Conservation (phyloP, 768 basidiomycete genomes). For the Postia placenta region DNA sequence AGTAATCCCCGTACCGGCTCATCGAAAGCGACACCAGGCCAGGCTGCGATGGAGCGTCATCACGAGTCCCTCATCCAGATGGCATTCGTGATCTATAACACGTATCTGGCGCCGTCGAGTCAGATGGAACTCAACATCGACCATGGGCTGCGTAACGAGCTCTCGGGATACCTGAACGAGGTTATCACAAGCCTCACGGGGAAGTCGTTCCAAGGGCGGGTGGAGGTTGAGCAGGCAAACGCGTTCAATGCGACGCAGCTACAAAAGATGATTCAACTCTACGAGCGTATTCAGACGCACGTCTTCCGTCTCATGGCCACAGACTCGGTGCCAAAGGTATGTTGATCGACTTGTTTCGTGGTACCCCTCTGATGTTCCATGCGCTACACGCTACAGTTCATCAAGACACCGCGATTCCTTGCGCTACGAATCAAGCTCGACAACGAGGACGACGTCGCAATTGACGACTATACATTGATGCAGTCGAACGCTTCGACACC, state of each 20-base stretch:
- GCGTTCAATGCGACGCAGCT: constrained; percentile 94
- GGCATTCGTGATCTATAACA: constrained; percentile 91
- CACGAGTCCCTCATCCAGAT: constrained; percentile 93
- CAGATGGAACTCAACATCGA: constrained; percentile 98
- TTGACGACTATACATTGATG: constrained; percentile 41
- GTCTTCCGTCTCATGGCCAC: constrained; percentile 98
- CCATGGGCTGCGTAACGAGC: constrained; percentile 90
- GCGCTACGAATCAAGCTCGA: constrained; percentile 76
- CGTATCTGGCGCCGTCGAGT: constrained; percentile 92
- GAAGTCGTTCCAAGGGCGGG: constrained; percentile 70
- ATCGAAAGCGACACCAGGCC: constrained; percentile 53
- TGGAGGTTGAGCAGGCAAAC: constrained; percentile 75
- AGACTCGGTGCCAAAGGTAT: constrained; percentile 95
- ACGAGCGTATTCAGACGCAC: constrained; percentile 94
- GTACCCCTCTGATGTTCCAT: too few species aligned
- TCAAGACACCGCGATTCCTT: constrained; percentile 79
- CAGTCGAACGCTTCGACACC: constrained; percentile 29
- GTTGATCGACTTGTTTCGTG: too few species aligned
- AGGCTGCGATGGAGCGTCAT: constrained; percentile 93
- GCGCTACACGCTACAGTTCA: constrained; percentile 73
- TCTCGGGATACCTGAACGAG: constrained; percentile 89
- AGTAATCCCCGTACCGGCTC: constrained; percentile 20
- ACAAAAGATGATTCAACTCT: constrained; percentile 87
- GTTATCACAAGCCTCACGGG: constrained; percentile 75
- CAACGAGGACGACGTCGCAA: constrained; percentile 54